Percentiles rank a stretch among this genome's conserved stretches.
Conservation (phyloP, 441 rosid genomes). For the Viola pubescens region DNA sequence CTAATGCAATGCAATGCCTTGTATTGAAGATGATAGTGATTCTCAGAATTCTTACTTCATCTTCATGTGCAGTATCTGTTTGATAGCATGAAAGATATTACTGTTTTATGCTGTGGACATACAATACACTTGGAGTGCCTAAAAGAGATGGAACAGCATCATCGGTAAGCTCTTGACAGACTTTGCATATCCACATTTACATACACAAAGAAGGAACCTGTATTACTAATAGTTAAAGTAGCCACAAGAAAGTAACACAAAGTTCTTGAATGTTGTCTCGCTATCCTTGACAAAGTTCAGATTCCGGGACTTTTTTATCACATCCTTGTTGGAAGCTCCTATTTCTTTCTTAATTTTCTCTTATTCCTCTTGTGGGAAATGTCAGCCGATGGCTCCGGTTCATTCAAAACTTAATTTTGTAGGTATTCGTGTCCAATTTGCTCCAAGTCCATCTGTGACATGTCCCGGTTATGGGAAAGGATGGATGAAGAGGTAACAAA, state of each 20-base stretch:
- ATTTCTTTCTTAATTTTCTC: not conserved
- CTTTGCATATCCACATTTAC: not conserved
- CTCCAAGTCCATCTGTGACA: constrained; percentile 68
- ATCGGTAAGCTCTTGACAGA: constrained; percentile 27
- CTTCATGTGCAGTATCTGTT: constrained; percentile 50
- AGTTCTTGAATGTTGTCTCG: not conserved
- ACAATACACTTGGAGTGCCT: constrained; percentile 55
- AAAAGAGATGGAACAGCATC: constrained; percentile 45
- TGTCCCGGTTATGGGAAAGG: constrained; percentile 59
- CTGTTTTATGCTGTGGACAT: constrained; percentile 53
- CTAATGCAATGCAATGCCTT: not conserved
- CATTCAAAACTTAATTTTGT: not conserved
- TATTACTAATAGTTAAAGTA: no score
- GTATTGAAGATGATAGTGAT: not conserved
- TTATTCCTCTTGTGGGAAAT: not conserved
- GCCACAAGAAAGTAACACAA: no score
- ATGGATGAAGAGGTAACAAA: constrained; percentile 47
- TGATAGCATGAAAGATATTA: constrained; percentile 51
- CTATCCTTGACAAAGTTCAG: not conserved
- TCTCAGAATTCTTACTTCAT: not conserved
- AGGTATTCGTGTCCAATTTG: constrained; percentile 86
- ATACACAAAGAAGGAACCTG: not conserved
- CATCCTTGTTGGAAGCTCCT: not conserved
- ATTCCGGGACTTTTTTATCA: not conserved
- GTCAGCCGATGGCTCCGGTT: not conserved